phyloP scores from a whole-genome alignment of 306 rosid species.

The Castanea mollissima region DNA sequence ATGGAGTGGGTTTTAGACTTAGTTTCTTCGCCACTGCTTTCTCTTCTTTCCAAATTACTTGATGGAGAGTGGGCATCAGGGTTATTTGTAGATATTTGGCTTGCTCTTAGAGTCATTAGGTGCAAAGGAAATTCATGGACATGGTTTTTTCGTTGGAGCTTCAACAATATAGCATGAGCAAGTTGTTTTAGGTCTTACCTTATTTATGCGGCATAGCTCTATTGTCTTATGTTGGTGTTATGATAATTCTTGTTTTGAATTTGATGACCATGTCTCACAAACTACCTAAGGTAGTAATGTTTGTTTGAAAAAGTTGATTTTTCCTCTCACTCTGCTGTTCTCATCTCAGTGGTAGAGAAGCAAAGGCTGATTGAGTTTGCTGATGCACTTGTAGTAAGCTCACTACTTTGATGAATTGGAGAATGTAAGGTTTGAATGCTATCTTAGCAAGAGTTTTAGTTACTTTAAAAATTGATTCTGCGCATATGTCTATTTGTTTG shows the following conservation, averaged over 20 bases:
- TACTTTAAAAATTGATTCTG: not conserved
- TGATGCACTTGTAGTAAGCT: constrained; percentile 94
- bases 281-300: constrained; percentile 1
- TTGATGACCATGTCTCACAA: not conserved
- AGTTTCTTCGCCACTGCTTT: no score
- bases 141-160: not conserved
- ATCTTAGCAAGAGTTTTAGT: constrained; percentile 58
- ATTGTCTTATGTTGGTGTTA: not conserved
- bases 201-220: not conserved
- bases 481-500: no score
- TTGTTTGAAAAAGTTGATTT: constrained; percentile 25
- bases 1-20: no score
- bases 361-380: constrained; percentile 86
- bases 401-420: constrained; percentile 97
- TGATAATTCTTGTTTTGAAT: not conserved
- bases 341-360: constrained; percentile 74
- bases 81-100: constrained; percentile 7
- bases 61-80: not conserved
- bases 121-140: not conserved
- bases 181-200: not conserved
- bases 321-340: constrained; percentile 14
- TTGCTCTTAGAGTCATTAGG: not conserved
- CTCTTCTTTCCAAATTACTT: not conserved
- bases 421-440: constrained; percentile 99
- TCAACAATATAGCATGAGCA: not conserved